Percentiles rank a stretch among this genome's conserved stretches.
Evolutionary conservation across 371 early-diverging fungal species (phyloP).

Genomic region (Mucor mucedo): DNA sequence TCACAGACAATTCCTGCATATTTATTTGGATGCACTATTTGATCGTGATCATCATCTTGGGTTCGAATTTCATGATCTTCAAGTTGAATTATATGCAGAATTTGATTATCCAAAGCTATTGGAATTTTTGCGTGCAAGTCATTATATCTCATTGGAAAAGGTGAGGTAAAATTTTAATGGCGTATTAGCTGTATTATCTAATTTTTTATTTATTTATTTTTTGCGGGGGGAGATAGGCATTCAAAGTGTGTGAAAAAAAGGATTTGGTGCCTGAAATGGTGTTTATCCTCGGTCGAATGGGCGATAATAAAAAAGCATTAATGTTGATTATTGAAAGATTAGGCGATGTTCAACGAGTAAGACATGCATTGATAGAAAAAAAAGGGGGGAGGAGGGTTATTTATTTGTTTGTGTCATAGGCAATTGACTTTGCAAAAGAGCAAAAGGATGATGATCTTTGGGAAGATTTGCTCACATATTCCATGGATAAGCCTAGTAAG

Average conservation of each 20-base stretch:
- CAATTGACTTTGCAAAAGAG: constrained; percentile 96
- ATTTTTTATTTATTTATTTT: background rate
- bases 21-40: constrained; percentile 90
- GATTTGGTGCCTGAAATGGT: constrained; percentile 96
- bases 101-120: constrained; percentile 79
- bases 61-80: constrained; percentile 80
- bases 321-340: constrained; percentile 89
- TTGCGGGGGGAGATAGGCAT: constrained; percentile 60
- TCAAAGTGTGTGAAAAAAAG: constrained; percentile 79
- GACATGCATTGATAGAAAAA: background rate
- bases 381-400: background rate
- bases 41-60: constrained; percentile 75
- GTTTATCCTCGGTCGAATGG: constrained; percentile 95
- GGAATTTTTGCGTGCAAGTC: constrained; percentile 82
- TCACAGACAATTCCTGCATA: constrained; percentile 69
- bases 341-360: constrained; percentile 85
- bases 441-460: constrained; percentile 95
- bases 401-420: constrained; percentile 50
- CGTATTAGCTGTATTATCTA: background rate
- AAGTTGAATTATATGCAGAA: constrained; percentile 93
- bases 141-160: constrained; percentile 78
- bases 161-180: constrained; percentile 24
- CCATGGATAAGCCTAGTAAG: constrained; percentile 86
- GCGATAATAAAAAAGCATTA: constrained; percentile 90
- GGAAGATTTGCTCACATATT: constrained; percentile 90